Evolutionary conservation across 495 filamentous ascomycete genomes (phyloP), one percentile per base, ranked within the genome.

Genomic region (Articulospora tetracladia): DNA sequence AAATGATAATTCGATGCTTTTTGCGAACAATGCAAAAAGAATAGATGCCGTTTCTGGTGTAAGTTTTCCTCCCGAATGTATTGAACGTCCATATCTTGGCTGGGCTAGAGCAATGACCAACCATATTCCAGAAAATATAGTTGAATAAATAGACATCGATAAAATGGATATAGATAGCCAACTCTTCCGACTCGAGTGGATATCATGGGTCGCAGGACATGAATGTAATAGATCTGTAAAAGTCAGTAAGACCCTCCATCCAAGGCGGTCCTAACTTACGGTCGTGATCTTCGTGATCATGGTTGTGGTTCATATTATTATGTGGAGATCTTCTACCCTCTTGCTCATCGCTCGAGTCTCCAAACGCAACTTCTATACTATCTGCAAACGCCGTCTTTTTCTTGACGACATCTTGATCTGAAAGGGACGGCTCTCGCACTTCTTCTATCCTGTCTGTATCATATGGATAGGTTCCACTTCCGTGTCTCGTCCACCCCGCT

Each of bases 1-100:
- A 66, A 90, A 93, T 0, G 85, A 81, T 62, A 90, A 66, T 70
- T 93, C 89, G 53, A 92, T 88, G 0, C 82, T 83, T 71, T 90
- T 92, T 1, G 88, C 87, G 56, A 90, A 75, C 47, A 88, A 68
- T 0, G 86, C 77, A 53, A 78, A 86, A 0, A 92, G 66, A 10
- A 88, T 59, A 30, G 78, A 83, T 0, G 87, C 87, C 0, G 80
- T 85, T 0, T 80, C 76, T 0, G 82, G 78, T 0, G 72, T 72
- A 20, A 91, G 49, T 11, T 76, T 69, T 0, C 68, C 72, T 4
- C 77, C 74, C 28, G 72, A 70, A 3, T 72, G 73, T 32, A 92
- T 79, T 15, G 32, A 63, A 7, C 70, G 70, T 30, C 85, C 83
- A 66, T 84, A 92, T 44, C 78, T 73, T 0, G 86, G 86, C 49